These are phyloP conservation scores for Ogataea trehalophila DNA, from an alignment of 805 yeast genomes.

Conservation along the genomic window DNA sequence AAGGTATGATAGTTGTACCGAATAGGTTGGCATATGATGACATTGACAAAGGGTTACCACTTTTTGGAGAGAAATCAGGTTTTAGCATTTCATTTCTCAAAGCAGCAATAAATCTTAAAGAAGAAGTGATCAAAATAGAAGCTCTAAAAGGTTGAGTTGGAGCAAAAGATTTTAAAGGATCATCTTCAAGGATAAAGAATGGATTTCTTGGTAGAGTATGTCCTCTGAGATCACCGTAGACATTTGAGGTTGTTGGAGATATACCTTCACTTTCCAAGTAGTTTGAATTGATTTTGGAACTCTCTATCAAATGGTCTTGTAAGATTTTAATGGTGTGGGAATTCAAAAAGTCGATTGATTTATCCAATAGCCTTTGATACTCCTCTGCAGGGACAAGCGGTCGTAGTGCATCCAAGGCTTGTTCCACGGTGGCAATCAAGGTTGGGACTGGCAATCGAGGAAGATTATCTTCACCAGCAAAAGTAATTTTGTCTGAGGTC, in stretches of 20 bases:
- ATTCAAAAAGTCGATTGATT: conserved; percentile 41
- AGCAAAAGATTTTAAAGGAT: conserved; percentile 53
- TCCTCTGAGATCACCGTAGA: conserved; percentile 59
- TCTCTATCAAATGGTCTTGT: conserved; percentile 49
- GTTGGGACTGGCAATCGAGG: conserved; percentile 64
- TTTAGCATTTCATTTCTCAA: conserved; percentile 48
- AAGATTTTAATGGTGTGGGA: conserved; percentile 39
- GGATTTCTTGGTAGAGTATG: conserved; percentile 76
- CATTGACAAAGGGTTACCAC: conserved; percentile 57
- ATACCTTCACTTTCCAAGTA: conserved; percentile 50
- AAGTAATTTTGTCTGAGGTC: conserved; percentile 26
- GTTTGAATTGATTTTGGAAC: conserved; percentile 38
- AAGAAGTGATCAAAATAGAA: conserved; percentile 59
- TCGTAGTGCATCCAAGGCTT: conserved; percentile 50
- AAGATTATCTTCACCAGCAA: conserved; percentile 37
- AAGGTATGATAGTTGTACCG: conserved; percentile 61
- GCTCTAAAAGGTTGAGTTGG: conserved; percentile 68
- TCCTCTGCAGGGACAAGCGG: conserved; percentile 57
- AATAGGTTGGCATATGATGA: conserved; percentile 60
- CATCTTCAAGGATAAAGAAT: conserved; percentile 67
- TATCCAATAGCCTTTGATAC: conserved; percentile 37
- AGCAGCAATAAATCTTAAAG: conserved; percentile 60
- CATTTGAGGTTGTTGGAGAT: conserved; percentile 49
- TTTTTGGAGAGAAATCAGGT: conserved; percentile 53
- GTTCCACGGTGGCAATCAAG: conserved; percentile 43